Evolutionary conservation across 441 rosid genomes (phyloP).

Genomic region (Pelargonium fulgidum): DNA sequence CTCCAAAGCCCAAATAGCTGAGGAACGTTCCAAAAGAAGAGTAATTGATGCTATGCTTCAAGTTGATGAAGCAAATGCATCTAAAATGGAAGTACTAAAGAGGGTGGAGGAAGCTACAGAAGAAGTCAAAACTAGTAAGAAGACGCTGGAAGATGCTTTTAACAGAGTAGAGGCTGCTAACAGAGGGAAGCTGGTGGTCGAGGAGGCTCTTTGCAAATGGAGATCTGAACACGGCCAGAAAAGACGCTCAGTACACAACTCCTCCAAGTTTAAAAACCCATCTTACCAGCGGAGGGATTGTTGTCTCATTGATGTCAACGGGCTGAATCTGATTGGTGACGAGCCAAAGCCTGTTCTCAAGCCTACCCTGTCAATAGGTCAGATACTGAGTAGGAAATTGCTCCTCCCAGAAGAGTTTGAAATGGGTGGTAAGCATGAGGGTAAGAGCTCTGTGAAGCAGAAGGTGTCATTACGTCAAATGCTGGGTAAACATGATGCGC

Average conservation of each 20-base stretch:
- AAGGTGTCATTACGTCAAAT: constrained; percentile 75
- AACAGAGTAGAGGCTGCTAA: constrained; percentile 54
- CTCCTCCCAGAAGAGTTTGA: constrained; percentile 57
- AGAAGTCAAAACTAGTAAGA: constrained; percentile 52
- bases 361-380: constrained; percentile 79
- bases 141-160: constrained; percentile 56
- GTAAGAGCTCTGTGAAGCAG: constrained; percentile 33
- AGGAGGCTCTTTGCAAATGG: constrained; percentile 65
- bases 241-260: constrained; percentile 40
- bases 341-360: constrained; percentile 47
- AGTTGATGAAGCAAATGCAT: constrained; percentile 47
- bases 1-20: constrained; percentile 43
- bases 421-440: constrained; percentile 27
- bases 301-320: constrained; percentile 45
- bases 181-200: constrained; percentile 47
- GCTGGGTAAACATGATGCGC: constrained; percentile 46
- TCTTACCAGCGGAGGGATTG: constrained; percentile 37
- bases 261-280: constrained; percentile 49
- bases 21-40: constrained; percentile 35
- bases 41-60: constrained; percentile 37
- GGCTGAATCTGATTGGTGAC: constrained; percentile 38
- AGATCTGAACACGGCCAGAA: constrained; percentile 51
- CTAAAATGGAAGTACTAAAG: constrained; percentile 44
- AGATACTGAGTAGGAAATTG: constrained; percentile 82
- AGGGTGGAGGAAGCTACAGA: constrained; percentile 52